These are phyloP conservation scores for Coelastrella sp. DNA, from an alignment of 139 green algal genomes.

Conservation along the genomic window DNA sequence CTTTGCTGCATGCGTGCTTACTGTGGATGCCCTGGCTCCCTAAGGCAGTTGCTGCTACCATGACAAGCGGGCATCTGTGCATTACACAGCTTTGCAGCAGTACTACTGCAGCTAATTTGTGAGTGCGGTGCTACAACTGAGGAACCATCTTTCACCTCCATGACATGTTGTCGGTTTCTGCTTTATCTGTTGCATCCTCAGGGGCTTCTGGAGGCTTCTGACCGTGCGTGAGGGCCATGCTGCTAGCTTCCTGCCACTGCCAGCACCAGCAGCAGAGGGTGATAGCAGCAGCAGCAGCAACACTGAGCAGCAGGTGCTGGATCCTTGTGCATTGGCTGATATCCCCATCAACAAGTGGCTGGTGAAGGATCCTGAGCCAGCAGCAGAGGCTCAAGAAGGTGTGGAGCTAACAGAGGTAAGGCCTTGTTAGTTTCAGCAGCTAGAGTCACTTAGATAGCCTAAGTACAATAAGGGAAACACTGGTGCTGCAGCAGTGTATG, in stretches of 20 bases:
- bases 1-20: not conserved
- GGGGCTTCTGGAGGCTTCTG: constrained; percentile 62
- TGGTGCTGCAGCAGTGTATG: too few species aligned
- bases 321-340: not conserved
- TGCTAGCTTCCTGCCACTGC: constrained; percentile 56
- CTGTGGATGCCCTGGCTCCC: too few species aligned
- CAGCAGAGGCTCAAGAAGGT: not conserved
- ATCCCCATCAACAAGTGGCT: constrained; percentile 20
- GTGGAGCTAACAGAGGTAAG: not conserved
- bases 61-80: too few species aligned
- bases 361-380: constrained; percentile 12
- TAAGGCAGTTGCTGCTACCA: too few species aligned
- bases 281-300: constrained; percentile 2
- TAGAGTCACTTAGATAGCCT: not conserved
- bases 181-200: not conserved
- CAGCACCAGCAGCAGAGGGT: constrained; percentile 29
- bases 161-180: too few species aligned
- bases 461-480: too few species aligned
- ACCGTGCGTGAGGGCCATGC: constrained; percentile 55
- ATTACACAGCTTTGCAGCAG: too few species aligned
- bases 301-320: constrained; percentile 16
- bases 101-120: too few species aligned
- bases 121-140: too few species aligned
- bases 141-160: too few species aligned
- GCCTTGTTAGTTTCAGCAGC: not conserved